Evolutionary conservation across 1,284 basidiomycete genomes (phyloP), one percentile per base, ranked within the genome.

Genomic region (Apiotrichum siamense): DNA sequence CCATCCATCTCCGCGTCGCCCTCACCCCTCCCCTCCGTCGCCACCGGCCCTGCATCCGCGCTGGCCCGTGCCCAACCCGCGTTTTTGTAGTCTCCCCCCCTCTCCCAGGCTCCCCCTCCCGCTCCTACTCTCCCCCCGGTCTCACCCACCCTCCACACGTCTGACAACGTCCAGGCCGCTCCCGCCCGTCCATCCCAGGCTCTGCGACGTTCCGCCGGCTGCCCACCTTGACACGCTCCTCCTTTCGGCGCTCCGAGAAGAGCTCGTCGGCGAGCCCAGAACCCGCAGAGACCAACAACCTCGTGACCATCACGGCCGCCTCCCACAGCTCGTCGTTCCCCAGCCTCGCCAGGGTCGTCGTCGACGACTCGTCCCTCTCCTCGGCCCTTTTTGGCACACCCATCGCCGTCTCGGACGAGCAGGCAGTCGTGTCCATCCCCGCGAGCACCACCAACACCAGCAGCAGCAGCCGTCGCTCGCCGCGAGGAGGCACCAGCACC

Each of bases 131-230:
- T 18, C 13, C 23, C 45, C 21, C 44, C 29, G 29, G 7, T 36
- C 5, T n/a, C 41, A 42, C 41, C 33, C 23, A 36, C 27, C 33
- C 9, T 18, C n/a, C n/a, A 7, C 13, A n/a, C 38, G 9, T 40
- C 23, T 40, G 11, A 40, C 38, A 10, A n/a, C 18, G 26, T 29
- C 26, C 48, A 60, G 58, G 50, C 40, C 51, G 58, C 33, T 54
- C 56, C 43, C 60, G 58, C 44, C 38, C 58, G n/a, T 54, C 56
- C 20, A 41, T 65, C 18, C 60, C 66, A 2, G 49, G 57, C 38
- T 64, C 65, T 5, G 62, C 61, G 6, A 66, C 65, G 4, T 65
- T 67, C 27, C 58, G 65, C 29, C 55, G 64, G 24, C 55, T 69
- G 12, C 67, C 65, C 4, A 58, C 54, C 23, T 55, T 66, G 20